These are phyloP conservation scores for Durotheca rogersii DNA, from an alignment of 495 filamentous ascomycete genomes.

Conservation along the genomic window DNA sequence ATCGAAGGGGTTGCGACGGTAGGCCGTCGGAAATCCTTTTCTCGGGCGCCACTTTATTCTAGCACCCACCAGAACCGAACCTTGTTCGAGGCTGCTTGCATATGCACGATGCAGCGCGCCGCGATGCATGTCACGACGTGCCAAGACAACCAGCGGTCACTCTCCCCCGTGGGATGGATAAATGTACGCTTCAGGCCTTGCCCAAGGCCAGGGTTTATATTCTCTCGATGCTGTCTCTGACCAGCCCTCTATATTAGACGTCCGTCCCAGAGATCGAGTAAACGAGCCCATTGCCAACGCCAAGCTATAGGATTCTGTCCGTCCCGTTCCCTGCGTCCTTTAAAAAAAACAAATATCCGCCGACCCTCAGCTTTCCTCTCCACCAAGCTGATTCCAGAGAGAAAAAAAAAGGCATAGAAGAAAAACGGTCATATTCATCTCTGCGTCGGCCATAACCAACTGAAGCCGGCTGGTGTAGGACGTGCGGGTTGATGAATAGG, in stretches of 20 bases:
- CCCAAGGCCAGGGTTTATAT: conserved; percentile 28
- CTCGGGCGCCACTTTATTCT: background rate
- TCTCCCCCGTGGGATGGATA: conserved; percentile 1
- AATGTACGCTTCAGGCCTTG: conserved; percentile 21
- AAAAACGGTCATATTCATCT: background rate
- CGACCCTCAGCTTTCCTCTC: conserved; percentile 4
- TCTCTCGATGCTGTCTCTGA: background rate
- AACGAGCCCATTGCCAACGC: conserved; percentile 22
- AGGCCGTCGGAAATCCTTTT: background rate
- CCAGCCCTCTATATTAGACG: conserved; percentile 2
- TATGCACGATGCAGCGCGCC: conserved; percentile 27
- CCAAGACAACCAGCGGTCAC: conserved; percentile 18
- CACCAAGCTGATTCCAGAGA: too few species aligned
- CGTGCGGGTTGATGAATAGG: background rate
- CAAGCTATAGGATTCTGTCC: conserved; percentile 13
- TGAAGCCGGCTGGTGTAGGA: background rate
- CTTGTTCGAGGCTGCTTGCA: conserved; percentile 20
- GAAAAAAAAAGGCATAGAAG: conserved; percentile 7
- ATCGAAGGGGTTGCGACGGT: too few species aligned
- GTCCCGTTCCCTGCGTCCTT: conserved; percentile 9
- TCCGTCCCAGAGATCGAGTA: conserved; percentile 7
- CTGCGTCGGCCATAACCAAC: background rate
- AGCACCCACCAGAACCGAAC: conserved; percentile 5
- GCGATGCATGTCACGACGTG: conserved; percentile 16
- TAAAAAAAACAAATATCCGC: conserved; percentile 7